These are phyloP conservation scores for Citrullus amarus DNA, from an alignment of 306 rosid species.

Conservation along the genomic window DNA sequence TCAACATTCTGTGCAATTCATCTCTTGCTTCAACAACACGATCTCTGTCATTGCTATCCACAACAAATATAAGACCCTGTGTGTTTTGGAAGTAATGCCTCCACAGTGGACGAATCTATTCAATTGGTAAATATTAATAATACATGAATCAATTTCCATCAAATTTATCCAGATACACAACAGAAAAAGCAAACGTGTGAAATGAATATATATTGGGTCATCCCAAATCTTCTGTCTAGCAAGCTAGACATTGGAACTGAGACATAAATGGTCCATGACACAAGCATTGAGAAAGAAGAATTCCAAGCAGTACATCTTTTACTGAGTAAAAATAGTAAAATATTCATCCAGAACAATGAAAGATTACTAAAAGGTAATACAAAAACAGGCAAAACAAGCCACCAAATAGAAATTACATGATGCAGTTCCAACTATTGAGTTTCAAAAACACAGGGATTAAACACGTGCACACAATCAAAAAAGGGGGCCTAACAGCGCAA, in stretches of 20 bases:
- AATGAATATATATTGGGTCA: not conserved
- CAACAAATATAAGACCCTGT: slow-evolving; percentile 70
- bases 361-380: not conserved
- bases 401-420: not conserved
- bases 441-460: not conserved
- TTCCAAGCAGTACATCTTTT: not conserved
- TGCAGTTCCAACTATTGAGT: not conserved
- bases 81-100: slow-evolving; percentile 85
- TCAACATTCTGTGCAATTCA: slow-evolving; percentile 75
- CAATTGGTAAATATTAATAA: not conserved
- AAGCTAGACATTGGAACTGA: not conserved
- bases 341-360: not conserved
- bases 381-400: not conserved
- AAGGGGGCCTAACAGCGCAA: not conserved
- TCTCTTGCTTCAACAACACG: slow-evolving; percentile 72
- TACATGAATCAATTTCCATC: slow-evolving; percentile 11
- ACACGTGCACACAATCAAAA: not conserved
- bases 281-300: not conserved
- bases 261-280: not conserved
- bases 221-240: not conserved
- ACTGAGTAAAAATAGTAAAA: not conserved
- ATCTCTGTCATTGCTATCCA: slow-evolving; percentile 67
- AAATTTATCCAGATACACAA: not conserved
- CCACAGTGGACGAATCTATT: slow-evolving; percentile 67
- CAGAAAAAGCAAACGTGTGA: not conserved